Evolutionary conservation across 495 filamentous ascomycete genomes (phyloP).

Genomic region (Collariella sp.): DNA sequence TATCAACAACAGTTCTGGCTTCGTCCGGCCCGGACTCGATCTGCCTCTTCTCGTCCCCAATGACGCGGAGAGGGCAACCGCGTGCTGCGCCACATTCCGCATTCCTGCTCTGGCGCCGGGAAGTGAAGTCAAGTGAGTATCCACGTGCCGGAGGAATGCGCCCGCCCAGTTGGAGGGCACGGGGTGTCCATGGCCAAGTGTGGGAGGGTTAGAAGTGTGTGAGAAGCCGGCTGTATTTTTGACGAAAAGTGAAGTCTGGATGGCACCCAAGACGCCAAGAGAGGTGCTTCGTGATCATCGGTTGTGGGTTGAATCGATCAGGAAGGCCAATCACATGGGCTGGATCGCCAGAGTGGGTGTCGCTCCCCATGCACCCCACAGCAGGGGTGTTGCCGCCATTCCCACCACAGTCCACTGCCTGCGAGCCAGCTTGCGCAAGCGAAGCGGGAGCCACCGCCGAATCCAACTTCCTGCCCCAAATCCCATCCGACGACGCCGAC

Average conservation of each 20-base stretch:
- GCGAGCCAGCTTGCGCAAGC: slow-evolving; percentile 9
- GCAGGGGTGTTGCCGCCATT: neutral
- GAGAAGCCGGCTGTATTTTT: too few relatives aligned
- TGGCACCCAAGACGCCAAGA: slow-evolving; percentile 1
- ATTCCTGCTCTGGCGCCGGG: neutral
- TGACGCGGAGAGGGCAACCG: neutral
- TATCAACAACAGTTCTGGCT: neutral
- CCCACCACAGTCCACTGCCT: too few relatives aligned
- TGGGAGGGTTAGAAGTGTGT: too few relatives aligned
- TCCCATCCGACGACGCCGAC: too few relatives aligned
- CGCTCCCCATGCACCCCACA: neutral
- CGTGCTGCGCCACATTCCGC: neutral
- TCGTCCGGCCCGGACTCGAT: neutral
- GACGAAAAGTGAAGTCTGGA: neutral
- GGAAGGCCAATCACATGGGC: slow-evolving; percentile 3
- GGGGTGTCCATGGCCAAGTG: neutral
- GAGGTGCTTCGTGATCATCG: slow-evolving; percentile 18
- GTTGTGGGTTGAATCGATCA: neutral
- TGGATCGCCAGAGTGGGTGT: slow-evolving; percentile 1
- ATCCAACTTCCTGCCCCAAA: too few relatives aligned
- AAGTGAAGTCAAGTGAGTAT: neutral
- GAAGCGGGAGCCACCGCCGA: too few relatives aligned
- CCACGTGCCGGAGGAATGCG: slow-evolving; percentile 1
- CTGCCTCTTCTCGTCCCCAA: neutral
- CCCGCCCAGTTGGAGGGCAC: too few relatives aligned